Conservation (phyloP, 2,329 filamentous ascomycete genomes). For the Tolypocladium endophyticum region DNA sequence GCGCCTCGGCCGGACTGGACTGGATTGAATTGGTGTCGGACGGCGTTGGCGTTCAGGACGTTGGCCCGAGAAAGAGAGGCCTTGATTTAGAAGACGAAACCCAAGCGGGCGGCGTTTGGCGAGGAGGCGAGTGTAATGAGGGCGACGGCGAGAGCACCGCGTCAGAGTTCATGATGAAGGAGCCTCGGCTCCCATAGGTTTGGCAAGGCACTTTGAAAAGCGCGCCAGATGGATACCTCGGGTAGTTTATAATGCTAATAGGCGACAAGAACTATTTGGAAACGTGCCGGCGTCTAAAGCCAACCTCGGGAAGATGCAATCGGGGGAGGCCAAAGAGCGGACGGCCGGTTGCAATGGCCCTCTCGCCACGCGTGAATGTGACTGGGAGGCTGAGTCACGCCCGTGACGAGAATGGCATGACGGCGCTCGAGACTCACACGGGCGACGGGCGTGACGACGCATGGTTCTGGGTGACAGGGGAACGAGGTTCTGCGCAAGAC, state of each 20-base stretch:
- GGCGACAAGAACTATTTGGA: neutral
- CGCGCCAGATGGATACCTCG: constrained; percentile 4
- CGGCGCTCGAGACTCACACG: neutral
- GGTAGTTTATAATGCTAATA: constrained; percentile 10
- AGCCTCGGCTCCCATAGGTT: neutral
- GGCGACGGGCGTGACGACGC: neutral
- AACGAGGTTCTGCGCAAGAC: neutral
- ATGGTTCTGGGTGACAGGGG: neutral
- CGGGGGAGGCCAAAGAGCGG: neutral
- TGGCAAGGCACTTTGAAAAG: neutral
- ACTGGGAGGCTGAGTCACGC: neutral
- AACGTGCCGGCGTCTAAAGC: neutral
- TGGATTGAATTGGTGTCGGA: neutral
- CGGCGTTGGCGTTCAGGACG: neutral
- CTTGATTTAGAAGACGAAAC: neutral
- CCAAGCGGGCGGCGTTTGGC: neutral
- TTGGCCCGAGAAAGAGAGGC: neutral
- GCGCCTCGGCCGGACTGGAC: neutral
- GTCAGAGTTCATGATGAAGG: neutral
- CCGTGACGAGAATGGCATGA: neutral
- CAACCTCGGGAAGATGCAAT: neutral
- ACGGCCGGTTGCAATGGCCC: too few relatives aligned
- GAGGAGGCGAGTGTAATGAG: neutral
- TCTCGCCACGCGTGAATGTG: neutral
- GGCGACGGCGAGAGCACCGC: neutral